These are phyloP conservation scores for Toxoplasma gondii DNA, from an alignment of 169 alveolate species.

Conservation along the genomic window DNA sequence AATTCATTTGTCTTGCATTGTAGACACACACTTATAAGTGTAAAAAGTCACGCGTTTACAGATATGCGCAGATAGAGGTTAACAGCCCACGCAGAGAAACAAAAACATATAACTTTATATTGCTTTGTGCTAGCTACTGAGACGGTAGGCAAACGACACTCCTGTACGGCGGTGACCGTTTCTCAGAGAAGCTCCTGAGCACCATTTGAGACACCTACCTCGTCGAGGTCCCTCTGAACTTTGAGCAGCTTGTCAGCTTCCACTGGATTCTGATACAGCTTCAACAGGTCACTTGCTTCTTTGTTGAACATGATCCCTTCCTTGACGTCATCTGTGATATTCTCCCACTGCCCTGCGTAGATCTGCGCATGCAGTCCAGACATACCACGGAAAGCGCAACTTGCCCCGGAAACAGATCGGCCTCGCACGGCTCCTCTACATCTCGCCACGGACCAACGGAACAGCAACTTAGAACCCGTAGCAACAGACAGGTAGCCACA, in stretches of 20 bases:
- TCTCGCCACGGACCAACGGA: neutral
- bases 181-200: neutral
- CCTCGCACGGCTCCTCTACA: neutral
- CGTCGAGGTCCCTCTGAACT: slow-evolving; percentile 92
- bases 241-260: slow-evolving; percentile 92
- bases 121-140: neutral
- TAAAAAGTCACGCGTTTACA: neutral
- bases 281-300: slow-evolving; percentile 84
- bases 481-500: neutral
- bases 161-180: neutral
- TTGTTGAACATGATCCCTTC: slow-evolving; percentile 70
- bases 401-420: neutral
- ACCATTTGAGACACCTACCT: slow-evolving; percentile 77
- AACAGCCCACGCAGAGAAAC: neutral
- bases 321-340: slow-evolving; percentile 28
- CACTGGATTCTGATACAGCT: slow-evolving; percentile 90
- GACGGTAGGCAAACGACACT: neutral
- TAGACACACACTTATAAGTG: too few relatives aligned
- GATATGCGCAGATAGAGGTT: too few relatives aligned
- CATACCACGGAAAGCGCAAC: neutral
- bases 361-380: slow-evolving; percentile 21
- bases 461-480: neutral
- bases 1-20: too few relatives aligned
- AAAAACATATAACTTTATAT: neutral
- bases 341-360: slow-evolving; percentile 59